Evolutionary conservation across 2,329 filamentous ascomycete genomes (phyloP).

Genomic region (Apiospora malaysiana): DNA sequence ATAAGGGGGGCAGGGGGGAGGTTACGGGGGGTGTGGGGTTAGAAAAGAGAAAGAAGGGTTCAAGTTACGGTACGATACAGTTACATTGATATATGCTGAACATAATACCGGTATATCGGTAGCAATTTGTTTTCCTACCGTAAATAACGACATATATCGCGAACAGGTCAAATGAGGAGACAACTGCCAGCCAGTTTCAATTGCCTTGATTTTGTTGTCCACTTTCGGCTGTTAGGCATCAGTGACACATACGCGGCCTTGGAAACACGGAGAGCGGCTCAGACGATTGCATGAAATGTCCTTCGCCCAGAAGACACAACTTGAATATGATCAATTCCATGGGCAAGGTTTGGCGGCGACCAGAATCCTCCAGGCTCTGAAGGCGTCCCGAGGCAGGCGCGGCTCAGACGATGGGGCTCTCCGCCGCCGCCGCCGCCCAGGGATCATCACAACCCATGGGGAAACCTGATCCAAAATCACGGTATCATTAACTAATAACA

Average conservation of each 20-base stretch:
- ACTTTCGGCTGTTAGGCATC: not conserved
- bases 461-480: too few species aligned
- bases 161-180: not conserved
- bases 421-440: too few species aligned
- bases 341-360: too few species aligned
- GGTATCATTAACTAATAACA: too few species aligned
- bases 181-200: too few species aligned
- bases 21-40: not conserved
- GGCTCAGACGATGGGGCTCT: too few species aligned
- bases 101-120: not conserved
- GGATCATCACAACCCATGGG: too few species aligned
- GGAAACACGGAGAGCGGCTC: not conserved
- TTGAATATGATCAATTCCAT: too few species aligned
- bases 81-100: too few species aligned
- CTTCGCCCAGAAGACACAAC: not conserved
- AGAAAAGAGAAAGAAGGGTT: not conserved
- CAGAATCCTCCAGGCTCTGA: too few species aligned
- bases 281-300: not conserved
- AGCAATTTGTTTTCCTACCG: not conserved
- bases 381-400: too few species aligned
- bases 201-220: not conserved
- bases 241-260: not conserved
- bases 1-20: constrained; percentile 3
- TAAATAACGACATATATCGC: not conserved
- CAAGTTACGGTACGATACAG: not conserved